These are phyloP conservation scores for Tricholoma sp. DNA, from an alignment of 768 basidiomycete species.

Conservation along the genomic window DNA sequence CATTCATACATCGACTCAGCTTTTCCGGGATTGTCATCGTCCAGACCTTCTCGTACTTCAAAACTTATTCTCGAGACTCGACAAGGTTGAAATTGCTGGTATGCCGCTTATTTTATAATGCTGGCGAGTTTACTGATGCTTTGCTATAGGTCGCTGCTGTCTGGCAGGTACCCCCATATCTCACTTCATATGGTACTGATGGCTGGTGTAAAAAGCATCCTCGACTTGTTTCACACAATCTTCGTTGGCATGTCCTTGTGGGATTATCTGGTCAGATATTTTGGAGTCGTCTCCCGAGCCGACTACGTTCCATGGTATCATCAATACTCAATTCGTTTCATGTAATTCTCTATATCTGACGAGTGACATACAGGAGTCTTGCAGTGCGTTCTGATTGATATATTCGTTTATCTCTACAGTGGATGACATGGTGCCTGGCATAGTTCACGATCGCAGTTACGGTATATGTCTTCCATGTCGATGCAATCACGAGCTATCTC, in stretches of 20 bases:
- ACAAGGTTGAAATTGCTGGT: conserved; percentile 28
- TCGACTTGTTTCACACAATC: conserved; percentile 31
- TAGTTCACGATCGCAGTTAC: conserved; percentile 32
- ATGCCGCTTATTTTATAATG: conserved; percentile 3
- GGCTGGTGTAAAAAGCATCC: conserved; percentile 11
- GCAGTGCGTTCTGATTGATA: conserved; percentile 23
- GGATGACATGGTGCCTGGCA: neutral
- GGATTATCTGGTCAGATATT: conserved; percentile 38
- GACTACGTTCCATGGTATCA: conserved; percentile 43
- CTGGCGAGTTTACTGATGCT: neutral
- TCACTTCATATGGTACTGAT: neutral
- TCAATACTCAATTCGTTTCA: neutral
- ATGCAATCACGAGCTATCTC: neutral
- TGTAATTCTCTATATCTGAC: neutral
- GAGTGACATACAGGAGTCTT: conserved; percentile 25
- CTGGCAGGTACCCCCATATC: conserved; percentile 21
- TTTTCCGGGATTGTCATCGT: conserved; percentile 37
- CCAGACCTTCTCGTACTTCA: conserved; percentile 37
- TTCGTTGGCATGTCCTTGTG: conserved; percentile 33
- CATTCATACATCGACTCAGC: conserved; percentile 14
- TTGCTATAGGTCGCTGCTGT: conserved; percentile 17
- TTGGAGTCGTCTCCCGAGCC: conserved; percentile 31
- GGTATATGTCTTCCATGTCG: conserved; percentile 18
- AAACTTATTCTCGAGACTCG: conserved; percentile 29
- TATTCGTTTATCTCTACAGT: neutral